A percentile compares a stretch with the other conserved stretches of the same genome.
These are phyloP conservation scores for Phlebiopsis gigantea DNA, from an alignment of 768 basidiomycete species.

Conservation along the genomic window DNA sequence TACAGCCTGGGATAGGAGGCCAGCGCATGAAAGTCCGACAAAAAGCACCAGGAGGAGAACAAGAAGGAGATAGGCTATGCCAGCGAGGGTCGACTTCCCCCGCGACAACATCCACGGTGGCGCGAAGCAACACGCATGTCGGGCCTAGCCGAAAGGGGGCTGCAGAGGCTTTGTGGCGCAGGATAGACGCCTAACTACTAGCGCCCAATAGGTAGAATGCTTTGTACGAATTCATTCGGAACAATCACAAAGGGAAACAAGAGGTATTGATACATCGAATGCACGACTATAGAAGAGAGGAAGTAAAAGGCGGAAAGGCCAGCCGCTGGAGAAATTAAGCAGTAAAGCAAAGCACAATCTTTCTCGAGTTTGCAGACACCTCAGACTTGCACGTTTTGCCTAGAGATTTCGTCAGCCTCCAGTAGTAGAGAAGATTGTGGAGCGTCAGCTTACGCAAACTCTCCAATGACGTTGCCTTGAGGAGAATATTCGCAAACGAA, in stretches of 20 bases:
- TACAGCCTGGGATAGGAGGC: slow-evolving; percentile 68
- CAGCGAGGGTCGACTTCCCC: slow-evolving; percentile 46
- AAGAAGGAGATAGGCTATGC: slow-evolving; percentile 41
- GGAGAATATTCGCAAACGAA: slow-evolving; percentile 68
- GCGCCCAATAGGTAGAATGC: too few relatives aligned
- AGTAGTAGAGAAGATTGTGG: neutral
- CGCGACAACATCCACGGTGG: slow-evolving; percentile 23
- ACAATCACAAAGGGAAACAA: neutral
- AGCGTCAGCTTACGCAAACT: slow-evolving; percentile 49
- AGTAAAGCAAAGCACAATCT: neutral
- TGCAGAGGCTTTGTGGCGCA: slow-evolving; percentile 1
- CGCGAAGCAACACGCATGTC: neutral
- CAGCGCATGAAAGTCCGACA: slow-evolving; percentile 56
- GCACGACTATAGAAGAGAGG: neutral
- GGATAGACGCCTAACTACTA: neutral
- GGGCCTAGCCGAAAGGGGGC: neutral
- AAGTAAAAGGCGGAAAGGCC: neutral
- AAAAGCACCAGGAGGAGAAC: slow-evolving; percentile 31
- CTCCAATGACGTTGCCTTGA: slow-evolving; percentile 58
- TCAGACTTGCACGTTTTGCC: slow-evolving; percentile 28
- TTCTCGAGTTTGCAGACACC: neutral
- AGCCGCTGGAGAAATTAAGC: slow-evolving; percentile 4
- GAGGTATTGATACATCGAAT: neutral
- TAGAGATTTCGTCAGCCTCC: neutral
- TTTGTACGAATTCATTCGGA: neutral